Base-by-base conservation (phyloP, 2,329 filamentous ascomycete species). In the Botrytis sinoallii region DNA sequence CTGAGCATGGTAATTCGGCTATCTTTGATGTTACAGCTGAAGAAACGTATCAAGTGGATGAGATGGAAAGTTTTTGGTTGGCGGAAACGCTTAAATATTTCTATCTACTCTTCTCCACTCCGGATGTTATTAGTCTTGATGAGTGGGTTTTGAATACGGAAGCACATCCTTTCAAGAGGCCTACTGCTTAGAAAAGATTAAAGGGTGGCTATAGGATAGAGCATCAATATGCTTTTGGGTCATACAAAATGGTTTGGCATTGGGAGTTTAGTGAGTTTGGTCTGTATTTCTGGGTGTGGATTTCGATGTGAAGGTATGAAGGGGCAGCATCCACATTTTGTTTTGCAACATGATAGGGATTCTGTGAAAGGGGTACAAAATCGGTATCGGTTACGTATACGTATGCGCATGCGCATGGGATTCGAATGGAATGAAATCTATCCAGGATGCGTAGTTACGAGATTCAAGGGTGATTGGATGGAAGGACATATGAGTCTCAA, bases 11-110 rank as follows among this genome's bases (percentile, higher is more conserved):
- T 14, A 90, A 94, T 83, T 91, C 89, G 18, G 93, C 92, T 55
- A 88, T 96, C 72, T 82, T 85, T 66, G 88, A 93, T 79, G 91
- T 95, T 20, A 83, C 86, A 38, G 74, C 82, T 1, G 81, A 85
- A 29, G 77, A 78, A 1, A 60, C 79, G 12, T 82, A 85, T 1
- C 83, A 86, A 72, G 81, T 82, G 57, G 88, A 94, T 81, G 85
- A 86, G 77, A 95, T 95, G 92, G 92, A 97, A 84, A 95, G 92
- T 79, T 97, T 97, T 82, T 97, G 94, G 93, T 85, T 94, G 75
- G 92, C 92, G 5, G 94, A 97, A 86, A 97, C 94, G 59, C 85
- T 97, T 78, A 98, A 97, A 85, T 97, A 97, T 81, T 97, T 96
- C 77, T 97, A 94, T 81, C 82, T 97, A 73, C 86, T 97, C 68